A percentile compares a stretch with the other conserved stretches of the same genome.
Evolutionary conservation across 2,329 filamentous ascomycete genomes (phyloP).

Genomic region (Fusarium sp.): DNA sequence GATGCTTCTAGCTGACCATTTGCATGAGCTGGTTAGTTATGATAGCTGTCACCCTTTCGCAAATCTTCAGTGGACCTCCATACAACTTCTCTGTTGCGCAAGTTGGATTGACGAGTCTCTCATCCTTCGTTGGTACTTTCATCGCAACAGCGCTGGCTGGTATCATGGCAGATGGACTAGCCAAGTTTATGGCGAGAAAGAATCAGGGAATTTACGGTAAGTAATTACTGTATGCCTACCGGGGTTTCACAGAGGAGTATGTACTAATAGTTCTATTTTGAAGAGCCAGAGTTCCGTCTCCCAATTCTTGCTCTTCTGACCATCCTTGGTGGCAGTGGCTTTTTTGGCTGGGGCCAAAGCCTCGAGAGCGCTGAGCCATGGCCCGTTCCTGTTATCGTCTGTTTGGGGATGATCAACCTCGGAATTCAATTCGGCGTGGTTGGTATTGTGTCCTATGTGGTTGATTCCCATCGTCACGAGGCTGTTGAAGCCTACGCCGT

Average conservation of each 20-base stretch:
- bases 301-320: background rate
- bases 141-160: background rate
- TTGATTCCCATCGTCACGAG: background rate
- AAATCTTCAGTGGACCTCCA: background rate
- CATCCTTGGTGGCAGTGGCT: background rate
- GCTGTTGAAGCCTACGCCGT: background rate
- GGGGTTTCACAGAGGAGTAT: background rate
- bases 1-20: background rate
- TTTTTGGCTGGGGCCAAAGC: background rate
- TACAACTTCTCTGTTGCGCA: background rate
- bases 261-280: accelerated
- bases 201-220: background rate
- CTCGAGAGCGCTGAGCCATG: background rate
- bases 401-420: background rate
- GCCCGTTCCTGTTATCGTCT: background rate
- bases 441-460: background rate
- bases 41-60: accelerated
- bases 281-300: conserved; percentile 1
- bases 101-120: background rate
- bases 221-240: accelerated
- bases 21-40: background rate
- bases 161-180: background rate
- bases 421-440: background rate
- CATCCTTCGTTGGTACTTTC: background rate
- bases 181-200: background rate